Percentiles rank a stretch among this genome's conserved stretches.
Conservation (phyloP, 2,329 filamentous ascomycete species). For the Podosphaera leucotricha region DNA sequence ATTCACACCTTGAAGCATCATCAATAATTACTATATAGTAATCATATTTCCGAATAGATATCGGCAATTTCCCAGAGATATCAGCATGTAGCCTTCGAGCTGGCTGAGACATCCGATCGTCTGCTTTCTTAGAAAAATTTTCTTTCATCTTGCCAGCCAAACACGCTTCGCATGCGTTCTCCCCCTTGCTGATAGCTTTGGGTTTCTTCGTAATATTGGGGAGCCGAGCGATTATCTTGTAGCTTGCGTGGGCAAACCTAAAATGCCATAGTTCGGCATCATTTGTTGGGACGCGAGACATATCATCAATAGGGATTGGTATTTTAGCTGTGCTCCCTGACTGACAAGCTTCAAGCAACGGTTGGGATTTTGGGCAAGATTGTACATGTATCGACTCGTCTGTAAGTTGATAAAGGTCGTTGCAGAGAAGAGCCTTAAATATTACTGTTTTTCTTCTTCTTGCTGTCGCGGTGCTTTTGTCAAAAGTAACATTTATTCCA, state of each 20-base stretch:
- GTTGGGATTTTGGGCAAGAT: no score
- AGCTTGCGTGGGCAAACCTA: neutral
- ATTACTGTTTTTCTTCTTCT: neutral
- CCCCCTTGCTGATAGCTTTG: neutral
- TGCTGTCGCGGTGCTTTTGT: neutral
- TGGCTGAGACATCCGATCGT: neutral
- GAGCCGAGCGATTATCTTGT: neutral
- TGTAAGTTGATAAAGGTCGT: neutral
- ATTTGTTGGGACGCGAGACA: neutral
- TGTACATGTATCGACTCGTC: neutral
- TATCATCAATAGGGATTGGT: neutral
- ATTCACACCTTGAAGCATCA: no score
- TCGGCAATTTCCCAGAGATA: no score
- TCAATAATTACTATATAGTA: no score
- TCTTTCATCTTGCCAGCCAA: neutral
- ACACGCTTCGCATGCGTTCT: neutral
- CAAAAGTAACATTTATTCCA: neutral
- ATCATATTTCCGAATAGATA: no score
- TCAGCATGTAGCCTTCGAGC: neutral
- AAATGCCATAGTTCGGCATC: neutral
- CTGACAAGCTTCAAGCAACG: neutral
- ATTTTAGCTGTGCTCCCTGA: neutral
- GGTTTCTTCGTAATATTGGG: neutral
- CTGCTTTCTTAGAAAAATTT: neutral
- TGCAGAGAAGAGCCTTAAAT: neutral